Evolutionary conservation across 208 protist species (phyloP), one percentile per base, ranked within the genome.

Genomic region (Phytomonas serpens): DNA sequence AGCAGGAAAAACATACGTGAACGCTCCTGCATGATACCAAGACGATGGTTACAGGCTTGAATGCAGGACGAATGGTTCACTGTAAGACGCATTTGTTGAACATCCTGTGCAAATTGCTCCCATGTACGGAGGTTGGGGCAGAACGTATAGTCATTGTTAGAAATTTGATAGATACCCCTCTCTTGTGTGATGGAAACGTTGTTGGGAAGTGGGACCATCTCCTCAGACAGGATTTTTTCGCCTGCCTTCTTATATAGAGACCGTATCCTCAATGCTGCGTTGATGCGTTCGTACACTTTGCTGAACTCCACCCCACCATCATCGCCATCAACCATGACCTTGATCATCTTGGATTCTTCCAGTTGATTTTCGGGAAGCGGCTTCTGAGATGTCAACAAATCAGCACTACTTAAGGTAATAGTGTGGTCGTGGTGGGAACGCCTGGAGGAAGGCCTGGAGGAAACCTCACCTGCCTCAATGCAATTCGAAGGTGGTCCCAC

Each of bases 11-110:
- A 95, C 87, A 97, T 95, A 68, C 88, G 77, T n/a, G 88, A 94
- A 34, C 88, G 91, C 76, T 96, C 89, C 76, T 97, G 89, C 72
- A 97, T 93, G 79, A 97, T 97, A 63, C 89, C 90, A 32, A 97
- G 81, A 27, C 93, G 86, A 64, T 97, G 89, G 32, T 80, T 79
- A 71, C 93, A 97, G 10, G 90, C 89, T 16, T 82, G 86, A 32
- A 88, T 82, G 71, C 88, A 94, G 32, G 68, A 69, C 11, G 81
- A 85, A 78, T 95, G 85, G 47, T 84, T 81, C 63, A 92, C 85
- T 31, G 87, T 93, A 9, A 89, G 82, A 61, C 79, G 78, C 64
- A 96, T 73, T 63, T 80, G 80, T 67, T 94, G 85, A 62, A 92
- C 82, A 74, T 94, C 88, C 51, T 71, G 63, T 29, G 86, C 82